Evolutionary conservation across 1,139 yeast genomes (phyloP).

Genomic region (Sugiyamaella castrensis): DNA sequence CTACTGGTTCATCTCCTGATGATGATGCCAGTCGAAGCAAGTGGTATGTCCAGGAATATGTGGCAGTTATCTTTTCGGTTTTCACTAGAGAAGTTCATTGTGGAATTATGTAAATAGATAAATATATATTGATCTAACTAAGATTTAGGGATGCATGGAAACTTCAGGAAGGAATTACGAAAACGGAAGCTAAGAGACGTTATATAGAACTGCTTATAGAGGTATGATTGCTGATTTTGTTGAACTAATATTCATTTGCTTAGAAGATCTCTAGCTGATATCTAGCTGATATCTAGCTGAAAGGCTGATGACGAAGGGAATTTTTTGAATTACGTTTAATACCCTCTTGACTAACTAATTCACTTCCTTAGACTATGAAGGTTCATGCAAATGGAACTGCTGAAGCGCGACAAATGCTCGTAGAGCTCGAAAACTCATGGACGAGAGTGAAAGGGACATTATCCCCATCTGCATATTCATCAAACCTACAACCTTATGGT

Average conservation of each 20-base stretch:
- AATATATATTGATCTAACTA: neutral
- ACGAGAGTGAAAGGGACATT: conserved; percentile 56
- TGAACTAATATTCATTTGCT: no score
- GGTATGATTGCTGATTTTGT: conserved; percentile 9
- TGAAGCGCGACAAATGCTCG: conserved; percentile 63
- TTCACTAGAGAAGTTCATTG: no score
- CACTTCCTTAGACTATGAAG: conserved; percentile 56
- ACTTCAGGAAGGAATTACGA: conserved; percentile 63
- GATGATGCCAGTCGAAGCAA: conserved; percentile 68
- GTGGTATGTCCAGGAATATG: conserved; percentile 42
- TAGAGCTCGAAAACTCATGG: conserved; percentile 71
- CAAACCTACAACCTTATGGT: neutral
- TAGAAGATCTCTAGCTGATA: neutral
- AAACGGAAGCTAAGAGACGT: conserved; percentile 68
- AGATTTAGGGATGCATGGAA: conserved; percentile 66
- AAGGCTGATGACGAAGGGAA: neutral
- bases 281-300: no score
- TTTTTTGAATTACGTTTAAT: neutral
- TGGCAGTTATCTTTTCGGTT: neutral
- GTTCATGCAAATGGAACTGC: conserved; percentile 64
- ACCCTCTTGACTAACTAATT: neutral
- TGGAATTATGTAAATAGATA: no score
- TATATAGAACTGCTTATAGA: conserved; percentile 62
- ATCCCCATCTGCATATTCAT: conserved; percentile 3
- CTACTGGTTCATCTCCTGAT: conserved; percentile 57